Base-by-base conservation (phyloP, 1,139 yeast genomes). In the Lizanozyma gosingica region DNA sequence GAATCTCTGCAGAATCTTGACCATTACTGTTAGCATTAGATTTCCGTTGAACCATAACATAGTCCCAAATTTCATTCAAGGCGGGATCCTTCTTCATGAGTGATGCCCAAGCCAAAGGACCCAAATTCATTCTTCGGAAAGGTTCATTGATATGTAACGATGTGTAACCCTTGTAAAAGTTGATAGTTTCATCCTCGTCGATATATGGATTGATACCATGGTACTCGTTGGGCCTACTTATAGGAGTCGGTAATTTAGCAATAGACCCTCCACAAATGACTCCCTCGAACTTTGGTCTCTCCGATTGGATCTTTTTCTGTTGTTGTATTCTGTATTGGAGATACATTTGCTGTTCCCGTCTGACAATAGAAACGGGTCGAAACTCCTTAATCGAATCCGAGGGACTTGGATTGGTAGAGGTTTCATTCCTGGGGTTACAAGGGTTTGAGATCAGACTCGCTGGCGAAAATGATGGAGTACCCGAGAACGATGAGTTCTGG, bases 61-160 rank as follows among this genome's bases (percentile, higher is more conserved):
- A 50, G 39, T 49, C 46, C 52, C 65, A 55, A 17, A 65, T 47
- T 6, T 65, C 56, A 15, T 59, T 54, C 33, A 73, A 54, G 17
- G 65, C 77, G 1, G 62, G 63, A 50, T 78, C 84, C 42, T 67
- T 67, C 43, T 67, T 66, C 57, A 76, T 58, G 17, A 72, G 40
- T 0, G 77, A 62, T 2, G 70, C 52, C 75, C 77, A 71, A 0
- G 76, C 54, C 41, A 73, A 63, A 0, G 78, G 78, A 0, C 79
- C 79, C 51, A 65, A 67, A 41, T 68, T 69, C 29, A 67, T 55
- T 40, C 71, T 53, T 36, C 71, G 53, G 34, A 46, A 46, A 3
- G 63, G 57, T 38, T 60, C 66, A 35, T 65, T 60, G 4, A 61
- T 52, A 43, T 66, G 63, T 29, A 73, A 55, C 0, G 78, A 62